phyloP scores from a whole-genome alignment of 352 stramenopile species.

The Pythium diclinum region DNA sequence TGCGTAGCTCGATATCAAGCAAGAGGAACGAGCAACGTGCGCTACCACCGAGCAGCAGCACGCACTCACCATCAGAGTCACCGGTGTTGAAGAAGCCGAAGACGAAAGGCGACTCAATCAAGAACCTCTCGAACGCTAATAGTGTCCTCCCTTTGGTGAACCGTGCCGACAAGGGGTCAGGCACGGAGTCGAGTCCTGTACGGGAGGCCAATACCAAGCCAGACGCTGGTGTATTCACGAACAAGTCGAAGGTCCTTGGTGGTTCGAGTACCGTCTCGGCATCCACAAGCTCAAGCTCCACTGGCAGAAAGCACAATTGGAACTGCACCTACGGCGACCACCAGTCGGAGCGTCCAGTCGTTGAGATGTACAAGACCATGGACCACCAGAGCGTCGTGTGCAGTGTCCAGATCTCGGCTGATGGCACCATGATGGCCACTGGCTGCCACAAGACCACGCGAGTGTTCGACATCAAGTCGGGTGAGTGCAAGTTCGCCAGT shows the following conservation, averaged over 20 bases:
- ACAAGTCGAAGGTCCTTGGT: constrained; percentile 14
- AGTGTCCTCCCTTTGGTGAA: constrained; percentile 50
- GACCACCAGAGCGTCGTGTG: constrained; percentile 88
- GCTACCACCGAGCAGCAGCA: constrained; percentile 27
- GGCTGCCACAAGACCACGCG: constrained; percentile 86
- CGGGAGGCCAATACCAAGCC: constrained; percentile 30
- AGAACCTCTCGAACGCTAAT: constrained; percentile 74
- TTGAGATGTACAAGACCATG: constrained; percentile 87
- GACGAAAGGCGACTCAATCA: constrained; percentile 49
- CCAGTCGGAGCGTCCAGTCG: constrained; percentile 72
- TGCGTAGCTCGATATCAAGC: constrained; percentile 55
- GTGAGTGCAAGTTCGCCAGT: constrained; percentile 77
- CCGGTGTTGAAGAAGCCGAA: constrained; percentile 81
- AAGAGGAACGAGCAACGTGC: constrained; percentile 42
- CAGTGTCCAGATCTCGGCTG: constrained; percentile 79
- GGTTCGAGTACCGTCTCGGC: constrained; percentile 25
- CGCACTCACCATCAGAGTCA: constrained; percentile 44
- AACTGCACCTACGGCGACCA: constrained; percentile 79
- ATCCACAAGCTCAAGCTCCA: constrained; percentile 74
- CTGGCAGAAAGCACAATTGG: constrained; percentile 83
- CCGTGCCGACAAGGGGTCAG: constrained; percentile 45
- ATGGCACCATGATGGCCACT: constrained; percentile 83
- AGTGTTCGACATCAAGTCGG: constrained; percentile 85
- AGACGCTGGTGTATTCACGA: too few species aligned
- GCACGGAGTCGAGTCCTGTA: constrained; percentile 54